phyloP scores from a whole-genome alignment of 148 eudicot species.

The Persicaria maculosa region DNA sequence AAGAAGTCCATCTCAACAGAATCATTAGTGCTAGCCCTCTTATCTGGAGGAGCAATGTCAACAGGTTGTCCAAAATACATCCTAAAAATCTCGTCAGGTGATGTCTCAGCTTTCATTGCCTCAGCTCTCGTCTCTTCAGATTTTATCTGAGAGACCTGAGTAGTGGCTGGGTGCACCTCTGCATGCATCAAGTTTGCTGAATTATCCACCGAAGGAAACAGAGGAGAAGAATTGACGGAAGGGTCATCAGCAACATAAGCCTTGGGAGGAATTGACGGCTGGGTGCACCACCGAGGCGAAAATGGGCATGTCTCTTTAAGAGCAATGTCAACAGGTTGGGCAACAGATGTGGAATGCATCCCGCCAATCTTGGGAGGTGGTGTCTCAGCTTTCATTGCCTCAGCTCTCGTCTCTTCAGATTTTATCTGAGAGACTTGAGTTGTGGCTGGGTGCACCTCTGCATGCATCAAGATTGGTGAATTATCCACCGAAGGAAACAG shows the following conservation, averaged over 20 bases:
- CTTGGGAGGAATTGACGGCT: too few species aligned
- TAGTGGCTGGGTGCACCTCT: too few species aligned
- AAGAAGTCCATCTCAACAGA: constrained; percentile 92
- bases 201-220: too few species aligned
- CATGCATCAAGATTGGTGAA: constrained; percentile 18
- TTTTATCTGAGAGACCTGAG: too few species aligned
- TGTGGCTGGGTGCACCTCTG: constrained; percentile 11
- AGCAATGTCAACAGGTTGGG: constrained; percentile 84
- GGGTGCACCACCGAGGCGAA: too few species aligned
- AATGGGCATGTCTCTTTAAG: constrained; percentile 89
- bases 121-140: too few species aligned
- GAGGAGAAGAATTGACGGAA: constrained; percentile 36
- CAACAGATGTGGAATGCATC: constrained; percentile 61
- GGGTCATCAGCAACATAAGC: constrained; percentile 32
- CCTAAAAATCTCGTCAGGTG: too few species aligned
- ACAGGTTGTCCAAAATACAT: too few species aligned
- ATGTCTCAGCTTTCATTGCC: too few species aligned
- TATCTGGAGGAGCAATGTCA: constrained; percentile 36
- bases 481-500: constrained; percentile 32
- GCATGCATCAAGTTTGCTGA: too few species aligned
- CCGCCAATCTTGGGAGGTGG: constrained; percentile 66
- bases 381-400: constrained; percentile 46
- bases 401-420: constrained; percentile 48
- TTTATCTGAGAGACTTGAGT: constrained; percentile 21
- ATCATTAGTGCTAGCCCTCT: constrained; percentile 65